Base-by-base conservation (phyloP, 1,139 yeast genomes). In the Candida gigantensis region DNA sequence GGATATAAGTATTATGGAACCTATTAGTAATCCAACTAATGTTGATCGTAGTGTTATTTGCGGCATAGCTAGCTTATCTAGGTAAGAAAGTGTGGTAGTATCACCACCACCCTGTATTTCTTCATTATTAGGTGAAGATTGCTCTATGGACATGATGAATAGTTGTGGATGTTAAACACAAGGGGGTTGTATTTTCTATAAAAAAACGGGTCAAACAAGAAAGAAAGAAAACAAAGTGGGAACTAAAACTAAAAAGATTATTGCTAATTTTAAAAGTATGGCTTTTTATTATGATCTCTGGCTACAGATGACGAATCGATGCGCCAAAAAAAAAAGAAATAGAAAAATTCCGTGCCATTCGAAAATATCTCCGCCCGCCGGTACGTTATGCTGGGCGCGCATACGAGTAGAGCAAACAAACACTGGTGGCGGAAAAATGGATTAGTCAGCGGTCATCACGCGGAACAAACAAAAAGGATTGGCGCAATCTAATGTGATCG, bases 1-100 rank as follows among this genome's bases (percentile, higher is more conserved):
- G 3, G 96, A 87, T 15, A 89, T 66, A 25, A 90, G 68, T 19
- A 90, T 90, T 20, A 90, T 62, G 0, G 96, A 76, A 0, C 97
- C 97, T 9, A 89, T 86, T 2, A 68, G 47, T 20, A 89, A 59
- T 0, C 97, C 97, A 0, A 81, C 85, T 0, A 81, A 28, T 0
- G 89, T 80, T 1, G 92, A 81, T 39, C 95, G 62, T 1, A 79
- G 46, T 0, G 96, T 87, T 3, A 84, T 76, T 54, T 87, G 95
- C 2, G 80, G 77, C 14, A 65, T 50, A 3, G 50, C 52, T 5
- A 72, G 61, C 47, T 75, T 74, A 8, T 57, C 56, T 9, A 44
- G 25, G 12, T 37, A 36, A 7, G 24, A 7, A 30, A n/a, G 23
- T 4, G 23, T 20, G 23, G 8, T 9, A 20, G 23, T 4, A n/a